Evolutionary conservation across 2,329 filamentous ascomycete genomes (phyloP).

Genomic region (Huntiella bhutanensis): DNA sequence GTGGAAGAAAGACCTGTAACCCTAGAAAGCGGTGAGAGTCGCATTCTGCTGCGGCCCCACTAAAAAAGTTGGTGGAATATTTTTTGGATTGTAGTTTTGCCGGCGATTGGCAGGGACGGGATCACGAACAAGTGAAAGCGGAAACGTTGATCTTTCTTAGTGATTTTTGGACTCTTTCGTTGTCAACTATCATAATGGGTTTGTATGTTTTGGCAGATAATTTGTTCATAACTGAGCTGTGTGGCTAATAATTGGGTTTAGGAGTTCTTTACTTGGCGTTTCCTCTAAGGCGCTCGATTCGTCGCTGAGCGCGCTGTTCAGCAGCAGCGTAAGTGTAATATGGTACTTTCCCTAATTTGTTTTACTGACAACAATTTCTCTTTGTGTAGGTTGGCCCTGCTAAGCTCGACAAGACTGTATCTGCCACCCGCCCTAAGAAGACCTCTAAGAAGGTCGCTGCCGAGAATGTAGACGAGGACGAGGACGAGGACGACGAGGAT

Average conservation of each 20-base stretch:
- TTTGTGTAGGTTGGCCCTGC: conserved; percentile 30
- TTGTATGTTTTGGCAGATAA: conserved; percentile 2
- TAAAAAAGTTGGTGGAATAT: conserved; percentile 10
- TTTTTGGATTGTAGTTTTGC: conserved; percentile 7
- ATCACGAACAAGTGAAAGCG: background rate
- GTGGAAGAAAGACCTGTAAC: background rate
- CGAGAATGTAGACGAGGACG: conserved; percentile 14
- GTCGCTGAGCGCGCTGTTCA: conserved; percentile 49
- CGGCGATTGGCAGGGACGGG: background rate
- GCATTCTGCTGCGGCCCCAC: conserved; percentile 10
- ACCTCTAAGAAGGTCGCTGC: conserved; percentile 16
- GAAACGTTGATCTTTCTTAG: background rate
- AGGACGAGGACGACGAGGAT: conserved; percentile 17
- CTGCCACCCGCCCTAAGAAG: conserved; percentile 18
- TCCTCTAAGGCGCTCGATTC: conserved; percentile 43
- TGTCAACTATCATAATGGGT: background rate
- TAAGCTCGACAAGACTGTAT: conserved; percentile 19
- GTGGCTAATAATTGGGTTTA: conserved; percentile 6
- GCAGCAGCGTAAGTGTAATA: conserved; percentile 43
- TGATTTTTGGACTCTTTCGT: background rate
- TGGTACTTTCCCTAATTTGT: background rate
- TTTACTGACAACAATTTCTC: background rate
- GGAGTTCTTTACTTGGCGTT: conserved; percentile 7
- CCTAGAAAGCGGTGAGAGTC: conserved; percentile 10
- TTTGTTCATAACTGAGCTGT: background rate